These are phyloP conservation scores for Amaranthus tricolor DNA, from an alignment of 179 eudicot species.

Conservation along the genomic window DNA sequence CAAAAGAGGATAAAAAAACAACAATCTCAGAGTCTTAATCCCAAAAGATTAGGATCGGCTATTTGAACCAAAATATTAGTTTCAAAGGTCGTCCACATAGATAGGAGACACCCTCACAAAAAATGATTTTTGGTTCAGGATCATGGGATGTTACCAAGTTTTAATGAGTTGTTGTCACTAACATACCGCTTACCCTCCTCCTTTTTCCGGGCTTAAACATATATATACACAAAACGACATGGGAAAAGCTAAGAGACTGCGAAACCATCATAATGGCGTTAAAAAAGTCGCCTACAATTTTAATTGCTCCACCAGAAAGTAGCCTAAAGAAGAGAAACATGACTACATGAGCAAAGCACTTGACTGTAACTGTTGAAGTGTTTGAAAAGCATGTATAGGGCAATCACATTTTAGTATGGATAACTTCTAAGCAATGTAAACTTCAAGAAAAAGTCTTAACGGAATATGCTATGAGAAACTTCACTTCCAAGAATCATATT, in stretches of 20 bases:
- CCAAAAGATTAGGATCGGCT: too few relatives aligned
- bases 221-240: too few relatives aligned
- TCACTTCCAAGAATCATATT: background rate
- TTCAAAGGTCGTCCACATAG: too few relatives aligned
- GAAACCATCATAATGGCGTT: background rate
- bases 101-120: too few relatives aligned
- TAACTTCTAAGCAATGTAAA: conserved; percentile 1
- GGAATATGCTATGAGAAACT: background rate
- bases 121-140: too few relatives aligned
- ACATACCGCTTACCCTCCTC: background rate
- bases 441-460: background rate
- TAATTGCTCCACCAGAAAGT: background rate
- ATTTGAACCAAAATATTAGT: too few relatives aligned
- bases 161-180: too few relatives aligned
- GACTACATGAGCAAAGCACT: background rate
- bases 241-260: background rate
- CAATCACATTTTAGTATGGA: background rate
- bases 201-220: background rate
- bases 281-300: background rate
- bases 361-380: background rate
- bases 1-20: background rate
- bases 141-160: too few relatives aligned
- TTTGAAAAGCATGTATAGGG: background rate
- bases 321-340: background rate
- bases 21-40: too few relatives aligned